Evolutionary conservation across 1,284 basidiomycete species (phyloP), one percentile per base, ranked within the genome.

Genomic region (Sanguinoderma infundibulare): DNA sequence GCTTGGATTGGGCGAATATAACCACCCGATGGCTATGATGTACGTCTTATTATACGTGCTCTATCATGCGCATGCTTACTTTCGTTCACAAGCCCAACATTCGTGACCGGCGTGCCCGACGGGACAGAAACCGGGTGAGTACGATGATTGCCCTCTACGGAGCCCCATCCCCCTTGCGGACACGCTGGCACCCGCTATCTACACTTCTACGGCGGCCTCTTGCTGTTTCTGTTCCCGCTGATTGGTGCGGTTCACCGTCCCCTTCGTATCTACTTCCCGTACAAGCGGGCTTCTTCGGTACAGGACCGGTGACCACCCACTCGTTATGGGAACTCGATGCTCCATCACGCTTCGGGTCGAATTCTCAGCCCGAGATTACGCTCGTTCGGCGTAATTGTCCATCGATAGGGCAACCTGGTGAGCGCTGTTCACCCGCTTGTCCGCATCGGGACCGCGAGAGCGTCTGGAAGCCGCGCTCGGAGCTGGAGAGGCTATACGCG

Each of bases 21-120:
- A 87, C 44, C 84, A 91, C 56, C 81, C 91, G 53, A 91, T 95
- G 85, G 94, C 94, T 14, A 96, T 96, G 92, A 94, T 97, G 91
- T 91, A 68, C 63, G 84, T 73, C 10, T n/a, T 22, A 28, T 38
- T 22, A 14, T n/a, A 20, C 4, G 9, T 44, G 10, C 24, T 1
- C 17, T 3, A n/a, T 7, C n/a, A 26, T 46, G 38, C 44, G 20
- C 42, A 1, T 40, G 34, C 54, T 44, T 44, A 66, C 44, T 24
- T 26, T 63, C 24, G 12, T 65, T 59, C 63, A 5, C 68, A 92
- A 46, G 91, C 70, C 95, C 95, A 12, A 91, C 92, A 15, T 98
- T 94, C 76, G 93, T 98, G 36, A 94, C 91, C 26, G 89, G 89
- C 59, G 93, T 97, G 26, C 96, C 96, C 50, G 84, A 96, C 75